Evolutionary conservation across 495 filamentous ascomycete genomes (phyloP), one percentile per base, ranked within the genome.

Genomic region (Tuber indicum): DNA sequence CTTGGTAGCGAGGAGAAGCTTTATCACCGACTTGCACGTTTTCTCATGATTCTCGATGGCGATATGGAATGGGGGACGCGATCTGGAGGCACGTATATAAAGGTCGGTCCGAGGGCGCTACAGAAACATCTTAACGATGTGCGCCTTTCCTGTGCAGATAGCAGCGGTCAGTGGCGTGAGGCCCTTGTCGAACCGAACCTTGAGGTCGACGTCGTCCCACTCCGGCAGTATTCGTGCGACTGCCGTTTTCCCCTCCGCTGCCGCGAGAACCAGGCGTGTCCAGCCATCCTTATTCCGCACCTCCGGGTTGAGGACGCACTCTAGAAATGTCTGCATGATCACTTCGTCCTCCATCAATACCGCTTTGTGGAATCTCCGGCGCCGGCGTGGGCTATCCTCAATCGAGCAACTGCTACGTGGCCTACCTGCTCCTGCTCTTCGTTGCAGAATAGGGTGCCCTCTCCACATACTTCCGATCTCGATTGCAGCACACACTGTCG

Each of bases 321-420:
- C 58, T 14, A 80, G 42, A 44, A 80, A 52, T 6, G 73, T 36
- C 58, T 76, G 73, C 17, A 74, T 45, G 36, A 72, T 49, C n/a
- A 66, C 58, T 41, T 80, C 74, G n/a, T 72, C 17, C 45, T 19
- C 16, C 45, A 5, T 14, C 45, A 3, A 47, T 47, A 47, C 45
- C 52, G 62, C 58, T 49, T 71, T 36, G 74, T 79, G 74, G 32
- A 80, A 42, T 8, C 3, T 21, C 77, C 71, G 23, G 17, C n/a
- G 71, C 46, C 52, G 21, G 26, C 73, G 45, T 80, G 73, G 44
- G 74, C 71, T 26, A 43, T 76, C 78, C 62, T 74, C 74, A n/a
- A 72, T 76, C 16, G 78, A 80, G 78, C 23, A 80, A 49, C 9
- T 62, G 41, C n/a, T 52, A 77, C 19, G 79, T 49, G 77, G 80